A percentile compares a stretch with the other conserved stretches of the same genome.
Conservation (phyloP, 1,139 yeast species). For the Blastobotrys arbuscula region DNA sequence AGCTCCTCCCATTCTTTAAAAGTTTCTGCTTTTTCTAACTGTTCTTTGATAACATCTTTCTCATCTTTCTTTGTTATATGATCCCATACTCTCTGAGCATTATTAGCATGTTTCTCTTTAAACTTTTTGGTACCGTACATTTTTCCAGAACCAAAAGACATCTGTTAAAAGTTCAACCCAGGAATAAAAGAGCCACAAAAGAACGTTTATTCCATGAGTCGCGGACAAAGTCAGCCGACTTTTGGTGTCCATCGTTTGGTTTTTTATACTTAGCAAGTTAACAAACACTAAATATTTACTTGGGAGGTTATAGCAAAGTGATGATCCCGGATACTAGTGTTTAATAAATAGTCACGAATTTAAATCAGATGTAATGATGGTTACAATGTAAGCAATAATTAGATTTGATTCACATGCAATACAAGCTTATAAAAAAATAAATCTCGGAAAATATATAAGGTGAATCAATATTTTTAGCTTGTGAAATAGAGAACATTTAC, state of each 20-base stretch:
- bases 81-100: conserved; percentile 17
- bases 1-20: conserved; percentile 33
- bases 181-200: conserved; percentile 22
- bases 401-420: no score
- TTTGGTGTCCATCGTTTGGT: not conserved
- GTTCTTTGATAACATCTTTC: conserved; percentile 17
- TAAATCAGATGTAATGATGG: no score
- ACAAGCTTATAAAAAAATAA: no score
- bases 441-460: no score
- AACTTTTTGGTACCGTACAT: conserved; percentile 14
- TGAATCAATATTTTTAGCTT: no score
- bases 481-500: no score
- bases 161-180: conserved; percentile 25
- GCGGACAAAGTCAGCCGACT: not conserved
- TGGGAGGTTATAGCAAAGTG: no score
- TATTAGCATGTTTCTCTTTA: conserved; percentile 9
- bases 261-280: not conserved
- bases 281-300: not conserved
- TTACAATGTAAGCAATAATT: no score
- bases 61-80: conserved; percentile 22
- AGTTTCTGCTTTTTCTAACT: conserved; percentile 25
- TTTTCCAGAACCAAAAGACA: conserved; percentile 27
- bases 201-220: conserved; percentile 3
- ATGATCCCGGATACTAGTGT: no score
- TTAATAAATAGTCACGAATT: no score